Percentiles rank a stretch among this genome's conserved stretches.
These are phyloP conservation scores for Dichotomopilus funicola DNA, from an alignment of 2,329 filamentous ascomycete genomes.

Conservation along the genomic window DNA sequence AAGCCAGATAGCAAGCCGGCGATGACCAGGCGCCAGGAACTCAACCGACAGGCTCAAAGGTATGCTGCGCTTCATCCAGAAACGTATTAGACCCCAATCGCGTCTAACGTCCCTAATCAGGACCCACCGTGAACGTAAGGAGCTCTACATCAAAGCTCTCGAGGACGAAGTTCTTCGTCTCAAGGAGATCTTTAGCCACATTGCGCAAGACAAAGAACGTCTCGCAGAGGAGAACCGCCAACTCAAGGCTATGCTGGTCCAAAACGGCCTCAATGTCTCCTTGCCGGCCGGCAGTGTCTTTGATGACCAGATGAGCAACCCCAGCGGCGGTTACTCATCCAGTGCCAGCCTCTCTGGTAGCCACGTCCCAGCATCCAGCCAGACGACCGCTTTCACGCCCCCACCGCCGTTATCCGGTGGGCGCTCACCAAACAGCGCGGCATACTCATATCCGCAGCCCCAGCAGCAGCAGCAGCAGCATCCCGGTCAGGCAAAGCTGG, in stretches of 20 bases:
- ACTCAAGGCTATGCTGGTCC: slow-evolving; percentile 52
- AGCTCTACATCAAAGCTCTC: slow-evolving; percentile 88
- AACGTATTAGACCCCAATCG: too few species aligned
- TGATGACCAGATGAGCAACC: slow-evolving; percentile 42
- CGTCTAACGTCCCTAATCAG: slow-evolving; percentile 38
- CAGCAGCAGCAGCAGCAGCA: slow-evolving; percentile 20
- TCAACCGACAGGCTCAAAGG: slow-evolving; percentile 91
- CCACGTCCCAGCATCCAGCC: slow-evolving; percentile 41
- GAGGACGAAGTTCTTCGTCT: slow-evolving; percentile 86
- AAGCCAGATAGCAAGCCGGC: slow-evolving; percentile 97
- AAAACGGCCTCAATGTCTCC: slow-evolving; percentile 42
- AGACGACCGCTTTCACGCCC: slow-evolving; percentile 42
- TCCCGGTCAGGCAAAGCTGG: slow-evolving; percentile 16
- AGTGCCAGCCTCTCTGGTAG: slow-evolving; percentile 57
- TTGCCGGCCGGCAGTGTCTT: slow-evolving; percentile 24
- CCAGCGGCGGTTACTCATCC: slow-evolving; percentile 42
- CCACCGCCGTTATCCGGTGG: slow-evolving; percentile 28
- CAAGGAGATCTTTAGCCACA: slow-evolving; percentile 73
- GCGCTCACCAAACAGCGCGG: slow-evolving; percentile 21
- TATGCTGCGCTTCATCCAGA: neutral
- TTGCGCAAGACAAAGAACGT: slow-evolving; percentile 68
- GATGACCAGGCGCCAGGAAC: slow-evolving; percentile 81
- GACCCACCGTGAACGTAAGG: slow-evolving; percentile 93
- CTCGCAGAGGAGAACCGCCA: slow-evolving; percentile 73
- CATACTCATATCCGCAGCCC: slow-evolving; percentile 31